Base-by-base conservation (phyloP, 2,329 filamentous ascomycete genomes). In the Aspergillus quadricinctus region DNA sequence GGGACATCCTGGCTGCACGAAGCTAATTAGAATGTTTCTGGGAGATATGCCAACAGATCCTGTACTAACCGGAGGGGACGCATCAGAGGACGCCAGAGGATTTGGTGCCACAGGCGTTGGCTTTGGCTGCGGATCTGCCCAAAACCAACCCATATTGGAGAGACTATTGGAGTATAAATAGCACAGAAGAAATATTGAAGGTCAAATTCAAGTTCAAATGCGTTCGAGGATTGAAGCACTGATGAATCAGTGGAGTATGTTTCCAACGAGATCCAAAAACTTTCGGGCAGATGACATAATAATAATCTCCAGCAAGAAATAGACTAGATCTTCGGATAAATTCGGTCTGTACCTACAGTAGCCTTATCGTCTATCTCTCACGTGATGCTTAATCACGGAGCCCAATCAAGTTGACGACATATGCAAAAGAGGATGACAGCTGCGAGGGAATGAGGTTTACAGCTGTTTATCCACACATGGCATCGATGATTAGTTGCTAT, bases 101-200 rank as follows among this genome's bases (percentile, higher is more conserved):
- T 80, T 81, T 59, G 80, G 79, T 60, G 78, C 76, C 64, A 65
- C 62, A 61, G 75, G 70, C 57, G 67, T 66, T 48, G 71, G 58
- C 54, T 71, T 70, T 53, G 77, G 63, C 53, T 73, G 70, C 21
- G 76, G 67, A 58, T 88, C 84, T 75, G 85, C 83, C 86, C 86
- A 88, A 66, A 88, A 88, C 85, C 85, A 88, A 67, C 86, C 86
- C 86, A 88, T 88, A 56, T 64, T 67, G 58, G 54, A 54, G 8
- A 49, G 37, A 14, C 40, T 56, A 57, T 50, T 56, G 57, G 55
- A 51, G 28, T 31, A 8, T 53, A 37, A 40, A 4, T 56, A 57
- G 60, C 54, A 61, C 57, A 58, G 55, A 61, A 62, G 49, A 5
- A 21, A 35, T 41, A 56, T 43, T 43, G 54, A 49, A 55, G 48